Conservation (phyloP, 306 rosid species). For the Prunus mongolica region DNA sequence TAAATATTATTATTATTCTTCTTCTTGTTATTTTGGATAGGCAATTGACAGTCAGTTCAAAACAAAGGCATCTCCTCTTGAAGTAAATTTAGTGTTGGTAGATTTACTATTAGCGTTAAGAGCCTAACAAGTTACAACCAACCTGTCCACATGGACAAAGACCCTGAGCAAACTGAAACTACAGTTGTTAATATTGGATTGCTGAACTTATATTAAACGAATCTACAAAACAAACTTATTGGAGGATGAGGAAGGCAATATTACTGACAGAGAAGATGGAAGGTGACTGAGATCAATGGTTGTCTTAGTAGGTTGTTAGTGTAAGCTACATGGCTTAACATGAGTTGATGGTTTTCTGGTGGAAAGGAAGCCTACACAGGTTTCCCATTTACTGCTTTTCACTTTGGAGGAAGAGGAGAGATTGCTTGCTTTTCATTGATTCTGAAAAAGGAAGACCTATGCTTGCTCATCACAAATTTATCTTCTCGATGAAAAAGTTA, state of each 20-base stretch:
- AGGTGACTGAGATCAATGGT: not conserved
- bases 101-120: not conserved
- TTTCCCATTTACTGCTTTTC: not conserved
- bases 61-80: not conserved
- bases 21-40: not conserved
- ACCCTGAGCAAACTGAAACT: not conserved
- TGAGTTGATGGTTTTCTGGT: not conserved
- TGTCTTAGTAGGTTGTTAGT: not conserved
- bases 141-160: not conserved
- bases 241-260: not conserved
- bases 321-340: not conserved
- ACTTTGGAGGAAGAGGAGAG: not conserved
- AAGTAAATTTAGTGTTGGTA: not conserved
- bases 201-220: not conserved
- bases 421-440: too few species aligned
- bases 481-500: not conserved
- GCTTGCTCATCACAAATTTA: not conserved
- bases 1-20: not conserved
- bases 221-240: not conserved
- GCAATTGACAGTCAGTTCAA: not conserved
- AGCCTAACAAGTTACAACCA: not conserved
- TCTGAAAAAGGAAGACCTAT: too few species aligned
- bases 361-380: not conserved
- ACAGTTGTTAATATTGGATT: not conserved
- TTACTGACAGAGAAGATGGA: not conserved